Percentiles rank a stretch among this genome's conserved stretches.
Conservation (phyloP, 1,139 yeast genomes). For the Hansenula anomala region DNA sequence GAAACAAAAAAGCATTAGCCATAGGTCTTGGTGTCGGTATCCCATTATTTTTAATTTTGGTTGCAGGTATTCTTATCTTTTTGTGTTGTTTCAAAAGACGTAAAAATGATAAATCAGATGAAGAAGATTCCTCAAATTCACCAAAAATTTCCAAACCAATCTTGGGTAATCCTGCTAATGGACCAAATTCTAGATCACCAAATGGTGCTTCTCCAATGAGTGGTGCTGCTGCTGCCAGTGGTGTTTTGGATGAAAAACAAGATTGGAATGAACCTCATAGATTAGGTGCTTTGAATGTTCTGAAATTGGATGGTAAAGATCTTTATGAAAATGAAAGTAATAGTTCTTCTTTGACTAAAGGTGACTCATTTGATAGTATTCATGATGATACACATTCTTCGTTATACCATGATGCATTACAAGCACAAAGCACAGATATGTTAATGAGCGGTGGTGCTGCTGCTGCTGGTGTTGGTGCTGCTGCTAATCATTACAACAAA, state of each 20-base stretch:
- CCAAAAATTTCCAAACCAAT: conserved; percentile 33
- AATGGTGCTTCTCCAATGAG: conserved; percentile 17
- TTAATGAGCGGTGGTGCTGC: conserved; percentile 13
- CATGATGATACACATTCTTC: conserved; percentile 22
- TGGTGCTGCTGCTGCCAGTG: conserved; percentile 20
- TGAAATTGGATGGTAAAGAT: conserved; percentile 43
- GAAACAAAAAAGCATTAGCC: conserved; percentile 50
- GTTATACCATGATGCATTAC: conserved; percentile 26
- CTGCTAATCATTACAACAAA: not conserved
- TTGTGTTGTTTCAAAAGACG: conserved; percentile 55
- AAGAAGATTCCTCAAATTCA: conserved; percentile 28
- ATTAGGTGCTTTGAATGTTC: conserved; percentile 45
- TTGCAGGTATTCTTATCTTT: conserved; percentile 45
- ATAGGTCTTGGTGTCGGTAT: conserved; percentile 88
- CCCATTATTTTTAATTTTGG: conserved; percentile 50
- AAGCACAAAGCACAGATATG: conserved; percentile 27
- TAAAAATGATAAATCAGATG: conserved; percentile 24
- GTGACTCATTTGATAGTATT: conserved; percentile 14
- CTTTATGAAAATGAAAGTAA: conserved; percentile 25
- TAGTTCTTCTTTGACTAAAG: conserved; percentile 33
- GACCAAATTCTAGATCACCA: conserved; percentile 36
- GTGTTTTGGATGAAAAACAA: conserved; percentile 27
- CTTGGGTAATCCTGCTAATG: conserved; percentile 36
- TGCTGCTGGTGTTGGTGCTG: not conserved
- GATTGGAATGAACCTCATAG: conserved; percentile 30